Base-by-base conservation (phyloP, 768 basidiomycete species). In the Trametes punicea region DNA sequence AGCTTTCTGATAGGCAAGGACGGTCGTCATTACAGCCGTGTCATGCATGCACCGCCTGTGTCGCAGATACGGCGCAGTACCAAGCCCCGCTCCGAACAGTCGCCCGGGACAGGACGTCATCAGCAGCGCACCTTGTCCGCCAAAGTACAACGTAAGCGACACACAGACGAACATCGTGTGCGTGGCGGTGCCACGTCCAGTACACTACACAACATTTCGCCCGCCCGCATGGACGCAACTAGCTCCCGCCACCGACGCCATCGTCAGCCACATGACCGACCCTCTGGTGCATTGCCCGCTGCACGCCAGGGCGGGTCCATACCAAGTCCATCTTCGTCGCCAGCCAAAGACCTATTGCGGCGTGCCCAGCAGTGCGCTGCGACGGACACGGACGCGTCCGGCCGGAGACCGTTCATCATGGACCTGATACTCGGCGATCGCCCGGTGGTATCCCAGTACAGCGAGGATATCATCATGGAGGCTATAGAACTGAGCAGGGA, bases 401-500 rank as follows among this genome's bases (percentile, higher is more conserved):
- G 72, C 49, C 69, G 65, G 29, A 70, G 60, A 44, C 70, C 67
- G 60, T 77, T 67, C 34, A 67, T 77, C 59, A 81, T 79, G 78
- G 79, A 79, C 63, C 64, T 78, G 53, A 67, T 80, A 57, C 70
- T 82, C 53, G 77, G 77, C 60, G 66, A 74, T 36, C 68, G 67
- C 61, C 69, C 72, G 33, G 68, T 66, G 40, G 60, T 58, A 39
- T 62, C 57, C 58, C 63, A 65, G 46, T 62, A 61, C 62, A 55
- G 67, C 53, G 67, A 71, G 57, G 70, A 73, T 56, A 54, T 62
- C 53, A 62, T 69, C 47, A 51, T 68, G 59, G 65, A 70, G 48
- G 67, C 69, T 33, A 61, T 69, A 52, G 69, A 66, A 51, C 62
- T 53, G 27, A 57, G 62, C 56, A 40, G 55, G 23, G 62, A 56